Base-by-base conservation (phyloP, 257 asterid species). In the Salvia miltiorrhiza region DNA sequence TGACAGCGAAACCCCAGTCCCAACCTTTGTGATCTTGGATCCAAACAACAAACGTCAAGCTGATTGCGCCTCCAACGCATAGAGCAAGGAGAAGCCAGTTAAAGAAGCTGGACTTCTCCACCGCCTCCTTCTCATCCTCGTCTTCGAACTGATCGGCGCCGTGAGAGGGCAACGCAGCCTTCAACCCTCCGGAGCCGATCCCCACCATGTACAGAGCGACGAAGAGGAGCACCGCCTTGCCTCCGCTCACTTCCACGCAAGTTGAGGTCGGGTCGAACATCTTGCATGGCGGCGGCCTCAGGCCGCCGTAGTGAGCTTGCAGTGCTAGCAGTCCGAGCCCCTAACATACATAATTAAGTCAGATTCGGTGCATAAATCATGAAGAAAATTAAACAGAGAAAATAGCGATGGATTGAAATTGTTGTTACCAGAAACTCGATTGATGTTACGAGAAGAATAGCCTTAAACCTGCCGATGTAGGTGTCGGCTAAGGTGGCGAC, bases 121-220 rank as follows among this genome's bases (percentile, higher is more conserved):
- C 17, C 3, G 82, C 81, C 77, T 90, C 97, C 41, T 77, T 76
- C 0, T 83, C 82, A 56, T 90, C 91, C 61, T 76, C 80, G 3
- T 87, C 93, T 9, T 87, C 93, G 10, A 87, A 90, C 77, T 87
- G 97, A 54, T 90, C 97, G 0, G 90, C 97, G 0, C 93, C 93
- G 44, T 87, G 97, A 0, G 97, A 81, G 2, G 97, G 97, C 50
- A 90, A 16, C 0, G 97, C 87, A 0, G 97, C 76, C 58, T 88
- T 88, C 9, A 88, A 48, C 0, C 95, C 95, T 1, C 88, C 90
- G 0, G 87, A 79, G 23, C 95, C 92, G 5, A 84, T 11, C 1
- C 82, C 92, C 9, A 82, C 73, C 48, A 88, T 70, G 70, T 88
- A 88, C 58, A 88, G 86, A 20, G 82, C 79, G 32, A 73, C 60